Conservation (phyloP, 495 filamentous ascomycete genomes). For the Lasiosphaeria hispida region DNA sequence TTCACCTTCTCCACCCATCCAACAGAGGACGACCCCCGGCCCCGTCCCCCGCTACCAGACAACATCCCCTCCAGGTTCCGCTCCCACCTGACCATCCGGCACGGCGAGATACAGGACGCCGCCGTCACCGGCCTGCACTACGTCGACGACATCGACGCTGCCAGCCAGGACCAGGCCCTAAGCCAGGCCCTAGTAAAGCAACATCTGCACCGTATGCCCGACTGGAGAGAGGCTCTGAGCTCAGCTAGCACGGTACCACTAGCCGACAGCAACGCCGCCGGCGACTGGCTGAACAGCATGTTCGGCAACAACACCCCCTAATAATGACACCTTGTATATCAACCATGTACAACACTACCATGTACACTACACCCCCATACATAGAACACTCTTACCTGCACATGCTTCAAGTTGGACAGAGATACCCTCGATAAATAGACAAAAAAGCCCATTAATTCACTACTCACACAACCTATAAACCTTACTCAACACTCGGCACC, state of each 20-base stretch:
- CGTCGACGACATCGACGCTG: constrained; percentile 10
- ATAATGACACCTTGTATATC: background rate
- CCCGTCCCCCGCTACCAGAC: constrained; percentile 44
- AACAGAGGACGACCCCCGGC: constrained; percentile 54
- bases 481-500: constrained; percentile 35
- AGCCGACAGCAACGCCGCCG: constrained; percentile 17
- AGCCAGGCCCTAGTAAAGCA: constrained; percentile 23
- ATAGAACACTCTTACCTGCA: background rate
- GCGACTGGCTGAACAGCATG: constrained; percentile 37
- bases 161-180: constrained; percentile 14
- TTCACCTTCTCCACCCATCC: constrained; percentile 66
- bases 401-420: background rate
- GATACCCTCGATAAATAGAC: background rate
- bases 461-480: background rate
- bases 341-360: background rate
- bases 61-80: constrained; percentile 30
- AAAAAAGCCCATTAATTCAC: background rate
- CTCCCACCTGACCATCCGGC: constrained; percentile 35
- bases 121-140: constrained; percentile 18
- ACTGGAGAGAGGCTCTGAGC: constrained; percentile 33
- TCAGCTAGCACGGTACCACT: constrained; percentile 7
- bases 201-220: constrained; percentile 39
- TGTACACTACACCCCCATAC: background rate
- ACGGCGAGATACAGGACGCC: constrained; percentile 39
- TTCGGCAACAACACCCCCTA: constrained; percentile 26